A percentile compares a stretch with the other conserved stretches of the same genome.
Evolutionary conservation across 495 filamentous ascomycete species (phyloP).

Genomic region (Trichoderma gamsii): DNA sequence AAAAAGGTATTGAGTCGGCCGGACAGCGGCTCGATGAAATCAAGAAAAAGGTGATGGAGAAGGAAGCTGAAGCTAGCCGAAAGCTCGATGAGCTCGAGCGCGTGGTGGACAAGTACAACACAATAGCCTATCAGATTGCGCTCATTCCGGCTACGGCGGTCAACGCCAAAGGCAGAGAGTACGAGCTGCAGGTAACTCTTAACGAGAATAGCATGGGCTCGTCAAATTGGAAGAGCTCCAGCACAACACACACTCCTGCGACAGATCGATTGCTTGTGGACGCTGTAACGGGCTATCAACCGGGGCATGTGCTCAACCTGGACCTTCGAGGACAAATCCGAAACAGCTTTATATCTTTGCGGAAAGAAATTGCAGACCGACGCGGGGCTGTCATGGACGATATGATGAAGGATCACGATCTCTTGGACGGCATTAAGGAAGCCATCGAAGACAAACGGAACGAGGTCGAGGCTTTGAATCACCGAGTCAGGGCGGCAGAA

Average conservation of each 20-base stretch:
- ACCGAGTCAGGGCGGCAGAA: conserved; percentile 74
- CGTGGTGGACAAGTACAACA: conserved; percentile 83
- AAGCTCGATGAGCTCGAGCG: conserved; percentile 87
- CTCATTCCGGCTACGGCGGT: conserved; percentile 76
- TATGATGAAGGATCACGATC: conserved; percentile 84
- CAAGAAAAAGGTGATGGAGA: conserved; percentile 73
- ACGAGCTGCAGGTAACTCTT: conserved; percentile 68
- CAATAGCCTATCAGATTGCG: conserved; percentile 84
- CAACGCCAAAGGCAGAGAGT: conserved; percentile 78
- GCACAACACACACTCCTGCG: conserved; percentile 23
- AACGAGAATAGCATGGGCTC: conserved; percentile 62
- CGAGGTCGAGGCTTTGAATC: conserved; percentile 88
- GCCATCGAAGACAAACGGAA: conserved; percentile 87
- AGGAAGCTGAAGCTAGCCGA: conserved; percentile 71
- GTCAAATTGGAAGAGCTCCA: conserved; percentile 58
- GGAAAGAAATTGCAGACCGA: conserved; percentile 84
- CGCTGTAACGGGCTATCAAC: conserved; percentile 77
- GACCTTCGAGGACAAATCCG: conserved; percentile 80
- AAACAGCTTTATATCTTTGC: conserved; percentile 64
- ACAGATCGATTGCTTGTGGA: conserved; percentile 70
- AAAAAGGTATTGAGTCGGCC: conserved; percentile 74
- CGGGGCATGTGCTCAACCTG: conserved; percentile 75
- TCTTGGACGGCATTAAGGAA: conserved; percentile 87
- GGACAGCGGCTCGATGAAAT: conserved; percentile 69
- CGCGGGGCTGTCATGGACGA: conserved; percentile 74